These are phyloP conservation scores for Epichloe coenophiala DNA, from an alignment of 2,329 filamentous ascomycete species.

Conservation along the genomic window DNA sequence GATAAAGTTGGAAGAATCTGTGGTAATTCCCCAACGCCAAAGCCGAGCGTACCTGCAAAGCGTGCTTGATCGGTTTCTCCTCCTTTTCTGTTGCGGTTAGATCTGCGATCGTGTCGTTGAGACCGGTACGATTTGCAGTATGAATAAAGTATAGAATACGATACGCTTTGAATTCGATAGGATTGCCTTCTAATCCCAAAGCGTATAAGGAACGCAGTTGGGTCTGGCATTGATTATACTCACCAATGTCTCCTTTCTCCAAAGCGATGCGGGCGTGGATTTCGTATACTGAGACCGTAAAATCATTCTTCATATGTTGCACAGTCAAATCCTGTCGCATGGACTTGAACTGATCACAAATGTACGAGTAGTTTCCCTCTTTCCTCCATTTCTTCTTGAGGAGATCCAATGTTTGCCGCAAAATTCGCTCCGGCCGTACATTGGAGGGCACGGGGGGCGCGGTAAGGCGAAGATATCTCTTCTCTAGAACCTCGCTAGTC, in stretches of 20 bases:
- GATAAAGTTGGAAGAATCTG: slow-evolving; percentile 92
- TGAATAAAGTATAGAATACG: slow-evolving; percentile 99
- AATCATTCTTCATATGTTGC: slow-evolving; percentile 91
- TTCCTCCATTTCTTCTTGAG: slow-evolving; percentile 90
- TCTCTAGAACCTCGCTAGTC: slow-evolving; percentile 72
- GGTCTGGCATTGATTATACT: slow-evolving; percentile 99
- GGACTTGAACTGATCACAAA: slow-evolving; percentile 98
- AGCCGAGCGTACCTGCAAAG: slow-evolving; percentile 78
- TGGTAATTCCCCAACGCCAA: slow-evolving; percentile 93
- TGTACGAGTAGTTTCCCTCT: slow-evolving; percentile 90
- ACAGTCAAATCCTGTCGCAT: slow-evolving; percentile 96
- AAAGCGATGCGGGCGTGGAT: slow-evolving; percentile 94
- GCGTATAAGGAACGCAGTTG: slow-evolving; percentile 87
- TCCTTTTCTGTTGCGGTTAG: slow-evolving; percentile 95
- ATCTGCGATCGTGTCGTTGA: slow-evolving; percentile 97
- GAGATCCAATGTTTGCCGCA: slow-evolving; percentile 74
- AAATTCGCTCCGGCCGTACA: slow-evolving; percentile 69
- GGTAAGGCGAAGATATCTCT: slow-evolving; percentile 88
- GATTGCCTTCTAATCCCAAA: slow-evolving; percentile 74
- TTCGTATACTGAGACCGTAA: slow-evolving; percentile 93
- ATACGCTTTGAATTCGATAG: slow-evolving; percentile 96
- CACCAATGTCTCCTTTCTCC: slow-evolving; percentile 98
- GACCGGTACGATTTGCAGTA: slow-evolving; percentile 92
- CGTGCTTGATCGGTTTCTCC: slow-evolving; percentile 75
- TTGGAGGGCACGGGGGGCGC: slow-evolving; percentile 71